Percentiles rank a stretch among this genome's conserved stretches.
Evolutionary conservation across 306 rosid species (phyloP).

Genomic region (Casuarina cunninghamiana): DNA sequence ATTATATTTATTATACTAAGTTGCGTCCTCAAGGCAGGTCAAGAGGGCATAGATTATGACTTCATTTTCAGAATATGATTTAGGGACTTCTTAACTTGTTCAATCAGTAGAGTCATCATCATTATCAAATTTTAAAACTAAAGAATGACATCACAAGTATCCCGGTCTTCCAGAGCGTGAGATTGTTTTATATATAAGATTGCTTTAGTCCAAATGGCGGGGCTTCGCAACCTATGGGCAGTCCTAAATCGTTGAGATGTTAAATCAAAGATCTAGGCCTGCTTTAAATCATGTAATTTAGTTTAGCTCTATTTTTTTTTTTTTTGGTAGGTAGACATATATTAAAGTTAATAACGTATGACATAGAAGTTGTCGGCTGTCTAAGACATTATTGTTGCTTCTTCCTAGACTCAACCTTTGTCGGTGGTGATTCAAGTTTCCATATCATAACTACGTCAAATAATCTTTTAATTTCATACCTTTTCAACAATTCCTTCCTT

Average conservation of each 20-base stretch:
- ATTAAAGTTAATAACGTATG: too few relatives aligned
- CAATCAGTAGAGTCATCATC: not conserved
- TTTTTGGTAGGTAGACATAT: not conserved
- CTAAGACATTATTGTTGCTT: too few relatives aligned
- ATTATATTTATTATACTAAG: not conserved
- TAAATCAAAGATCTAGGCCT: not conserved
- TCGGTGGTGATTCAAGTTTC: not conserved
- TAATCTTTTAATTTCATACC: too few relatives aligned
- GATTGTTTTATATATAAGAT: not conserved
- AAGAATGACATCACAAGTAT: not conserved
- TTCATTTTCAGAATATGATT: not conserved
- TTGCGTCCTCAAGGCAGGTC: not conserved
- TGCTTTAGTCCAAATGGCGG: not conserved
- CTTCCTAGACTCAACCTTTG: not conserved
- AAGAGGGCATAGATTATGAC: not conserved
- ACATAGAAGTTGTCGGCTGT: too few relatives aligned
- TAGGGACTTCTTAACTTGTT: not conserved
- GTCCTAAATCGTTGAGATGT: conserved; percentile 3
- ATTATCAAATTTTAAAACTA: not conserved
- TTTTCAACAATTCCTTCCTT: too few relatives aligned
- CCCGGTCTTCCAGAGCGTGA: not conserved
- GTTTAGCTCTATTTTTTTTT: not conserved
- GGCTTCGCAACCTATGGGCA: conserved; percentile 10
- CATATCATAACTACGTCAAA: not conserved
- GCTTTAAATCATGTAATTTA: not conserved